Evolutionary conservation across 2,329 filamentous ascomycete genomes (phyloP).

Genomic region (Septoria petroselini): DNA sequence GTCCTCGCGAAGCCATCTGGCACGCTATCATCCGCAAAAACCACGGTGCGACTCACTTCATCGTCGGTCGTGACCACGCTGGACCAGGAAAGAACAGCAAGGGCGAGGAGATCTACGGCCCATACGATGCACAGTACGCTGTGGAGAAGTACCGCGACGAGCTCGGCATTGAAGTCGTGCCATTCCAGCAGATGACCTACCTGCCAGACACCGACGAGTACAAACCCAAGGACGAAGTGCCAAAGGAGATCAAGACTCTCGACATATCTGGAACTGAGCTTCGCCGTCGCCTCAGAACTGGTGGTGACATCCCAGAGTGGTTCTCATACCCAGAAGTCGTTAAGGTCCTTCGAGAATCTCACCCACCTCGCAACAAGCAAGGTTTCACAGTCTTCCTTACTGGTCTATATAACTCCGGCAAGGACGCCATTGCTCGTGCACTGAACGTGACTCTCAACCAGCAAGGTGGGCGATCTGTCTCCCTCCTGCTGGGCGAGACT

Average conservation of each 20-base stretch:
- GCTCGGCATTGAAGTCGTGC: conserved; percentile 97
- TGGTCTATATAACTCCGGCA: conserved; percentile 93
- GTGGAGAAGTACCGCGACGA: conserved; percentile 96
- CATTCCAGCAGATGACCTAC: conserved; percentile 99
- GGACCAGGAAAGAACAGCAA: conserved; percentile 98
- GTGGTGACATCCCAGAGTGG: conserved; percentile 96
- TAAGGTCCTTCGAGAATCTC: conserved; percentile 90
- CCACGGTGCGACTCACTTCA: conserved; percentile 98
- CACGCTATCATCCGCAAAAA: conserved; percentile 99
- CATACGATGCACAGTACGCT: conserved; percentile 93
- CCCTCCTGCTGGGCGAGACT: conserved; percentile 90
- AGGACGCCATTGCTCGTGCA: conserved; percentile 92
- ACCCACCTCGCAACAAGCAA: conserved; percentile 85
- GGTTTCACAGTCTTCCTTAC: conserved; percentile 99
- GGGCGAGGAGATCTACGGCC: conserved; percentile 94
- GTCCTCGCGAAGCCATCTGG: conserved; percentile 97
- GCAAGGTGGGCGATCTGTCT: conserved; percentile 91
- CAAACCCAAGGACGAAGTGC: conserved; percentile 84
- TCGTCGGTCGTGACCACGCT: conserved; percentile 96
- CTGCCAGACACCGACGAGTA: conserved; percentile 97
- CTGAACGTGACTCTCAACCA: conserved; percentile 97
- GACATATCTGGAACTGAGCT: conserved; percentile 67
- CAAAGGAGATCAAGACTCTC: conserved; percentile 72
- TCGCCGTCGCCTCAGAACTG: conserved; percentile 82
- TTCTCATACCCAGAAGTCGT: conserved; percentile 99